These are phyloP conservation scores for Globisporangium yorkense DNA, from an alignment of 352 stramenopile species.

Conservation along the genomic window DNA sequence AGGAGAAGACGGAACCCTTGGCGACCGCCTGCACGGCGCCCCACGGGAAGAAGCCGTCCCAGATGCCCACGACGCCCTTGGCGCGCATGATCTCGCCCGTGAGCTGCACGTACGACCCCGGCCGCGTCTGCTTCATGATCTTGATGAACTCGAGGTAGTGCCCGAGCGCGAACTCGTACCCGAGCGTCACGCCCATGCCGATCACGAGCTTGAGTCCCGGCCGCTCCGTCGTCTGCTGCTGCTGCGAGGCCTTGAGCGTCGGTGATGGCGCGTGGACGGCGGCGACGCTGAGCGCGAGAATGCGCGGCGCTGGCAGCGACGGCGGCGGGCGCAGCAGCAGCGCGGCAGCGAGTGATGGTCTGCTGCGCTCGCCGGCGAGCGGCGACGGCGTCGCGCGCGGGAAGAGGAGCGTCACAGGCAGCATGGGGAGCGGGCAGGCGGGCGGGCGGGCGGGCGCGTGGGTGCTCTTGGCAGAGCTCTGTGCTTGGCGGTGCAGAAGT, in stretches of 20 bases:
- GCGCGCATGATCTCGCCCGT: slow-evolving; percentile 78
- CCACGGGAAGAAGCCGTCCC: slow-evolving; percentile 93
- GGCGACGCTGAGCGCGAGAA: slow-evolving; percentile 18
- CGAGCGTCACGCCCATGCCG: slow-evolving; percentile 74
- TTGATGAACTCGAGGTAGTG: slow-evolving; percentile 94
- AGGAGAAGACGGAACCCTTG: slow-evolving; percentile 90
- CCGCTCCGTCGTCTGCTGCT: slow-evolving; percentile 23
- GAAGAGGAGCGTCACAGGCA: background rate
- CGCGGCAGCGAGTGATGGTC: background rate
- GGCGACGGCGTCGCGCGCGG: background rate
- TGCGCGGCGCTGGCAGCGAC: background rate
- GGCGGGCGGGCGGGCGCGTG: too few species aligned
- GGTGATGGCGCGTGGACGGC: too few species aligned
- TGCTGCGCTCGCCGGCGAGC: background rate
- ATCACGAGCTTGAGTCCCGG: slow-evolving; percentile 81
- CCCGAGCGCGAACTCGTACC: slow-evolving; percentile 85
- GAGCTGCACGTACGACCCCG: slow-evolving; percentile 72
- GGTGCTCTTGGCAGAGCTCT: too few species aligned
- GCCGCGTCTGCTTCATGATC: slow-evolving; percentile 90
- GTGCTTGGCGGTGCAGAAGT: too few species aligned
- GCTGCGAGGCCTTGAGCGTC: slow-evolving; percentile 1
- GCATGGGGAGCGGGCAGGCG: too few species aligned
- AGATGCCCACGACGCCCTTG: slow-evolving; percentile 88
- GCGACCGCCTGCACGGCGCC: slow-evolving; percentile 83
- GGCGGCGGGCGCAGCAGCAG: background rate